Evolutionary conservation across 2,329 filamentous ascomycete genomes (phyloP).

Genomic region (Rhynchosporium secalis): DNA sequence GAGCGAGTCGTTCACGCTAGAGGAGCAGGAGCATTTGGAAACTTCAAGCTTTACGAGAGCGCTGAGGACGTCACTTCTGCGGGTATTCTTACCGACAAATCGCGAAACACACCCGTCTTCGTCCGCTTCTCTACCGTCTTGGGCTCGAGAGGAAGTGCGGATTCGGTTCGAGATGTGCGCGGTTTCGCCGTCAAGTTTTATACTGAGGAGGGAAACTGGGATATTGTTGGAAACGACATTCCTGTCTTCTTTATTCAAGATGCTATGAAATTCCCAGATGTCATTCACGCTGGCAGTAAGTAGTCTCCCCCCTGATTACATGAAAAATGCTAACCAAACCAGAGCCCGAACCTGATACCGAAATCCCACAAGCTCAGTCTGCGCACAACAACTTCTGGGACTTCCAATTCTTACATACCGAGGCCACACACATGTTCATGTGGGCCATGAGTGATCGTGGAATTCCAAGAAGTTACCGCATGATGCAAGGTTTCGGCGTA

Average conservation of each 20-base stretch:
- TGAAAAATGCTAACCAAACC: conserved; percentile 45
- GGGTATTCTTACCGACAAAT: conserved; percentile 66
- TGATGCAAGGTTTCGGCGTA: conserved; percentile 86
- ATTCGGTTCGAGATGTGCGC: conserved; percentile 80
- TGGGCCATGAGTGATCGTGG: conserved; percentile 76
- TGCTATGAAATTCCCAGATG: conserved; percentile 70
- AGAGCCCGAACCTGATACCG: conserved; percentile 71
- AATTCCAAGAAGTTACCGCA: conserved; percentile 73
- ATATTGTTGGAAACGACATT: conserved; percentile 73
- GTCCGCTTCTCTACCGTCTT: conserved; percentile 77
- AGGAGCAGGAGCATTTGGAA: conserved; percentile 64
- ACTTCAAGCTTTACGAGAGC: conserved; percentile 65
- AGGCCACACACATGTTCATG: conserved; percentile 77
- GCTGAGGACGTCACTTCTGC: conserved; percentile 63
- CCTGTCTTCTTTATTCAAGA: conserved; percentile 78
- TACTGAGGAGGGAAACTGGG: conserved; percentile 76
- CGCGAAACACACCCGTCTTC: conserved; percentile 66
- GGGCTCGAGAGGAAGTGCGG: conserved; percentile 72
- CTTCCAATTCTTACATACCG: conserved; percentile 65
- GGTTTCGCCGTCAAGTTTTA: conserved; percentile 80
- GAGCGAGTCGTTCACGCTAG: conserved; percentile 67
- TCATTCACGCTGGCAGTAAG: conserved; percentile 51
- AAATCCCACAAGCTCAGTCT: conserved; percentile 68
- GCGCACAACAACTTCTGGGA: conserved; percentile 81
- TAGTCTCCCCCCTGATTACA: neutral